These are phyloP conservation scores for Conticribra weissflogii DNA, from an alignment of 108 stramenopile genomes.

Conservation along the genomic window DNA sequence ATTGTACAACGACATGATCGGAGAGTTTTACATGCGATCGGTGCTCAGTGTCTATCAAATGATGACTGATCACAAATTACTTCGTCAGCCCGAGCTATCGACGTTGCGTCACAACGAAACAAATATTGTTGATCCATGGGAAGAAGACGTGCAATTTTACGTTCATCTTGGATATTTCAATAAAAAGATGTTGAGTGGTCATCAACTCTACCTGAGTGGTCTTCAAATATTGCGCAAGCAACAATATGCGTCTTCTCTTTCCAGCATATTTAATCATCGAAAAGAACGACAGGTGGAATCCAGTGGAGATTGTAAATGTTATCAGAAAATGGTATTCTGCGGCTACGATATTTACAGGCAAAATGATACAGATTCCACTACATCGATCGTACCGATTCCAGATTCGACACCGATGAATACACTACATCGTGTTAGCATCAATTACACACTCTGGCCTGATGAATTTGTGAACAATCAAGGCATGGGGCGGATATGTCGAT, in stretches of 20 bases:
- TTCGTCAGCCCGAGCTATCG: not conserved
- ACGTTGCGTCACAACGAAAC: not conserved
- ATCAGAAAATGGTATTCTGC: constrained; percentile 51
- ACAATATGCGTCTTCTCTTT: constrained; percentile 24
- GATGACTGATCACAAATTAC: constrained; percentile 13
- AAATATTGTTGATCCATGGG: constrained; percentile 27
- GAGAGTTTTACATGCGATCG: constrained; percentile 56
- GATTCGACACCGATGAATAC: too few relatives aligned
- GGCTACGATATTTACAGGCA: constrained; percentile 47
- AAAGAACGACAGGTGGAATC: not conserved
- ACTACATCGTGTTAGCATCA: too few relatives aligned
- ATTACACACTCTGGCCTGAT: too few relatives aligned
- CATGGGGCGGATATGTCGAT: too few relatives aligned
- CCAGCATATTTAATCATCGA: constrained; percentile 30
- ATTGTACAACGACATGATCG: constrained; percentile 58
- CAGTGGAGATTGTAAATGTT: constrained; percentile 42
- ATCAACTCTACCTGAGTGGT: constrained; percentile 41
- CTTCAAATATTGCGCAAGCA: constrained; percentile 36
- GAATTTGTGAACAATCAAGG: too few relatives aligned
- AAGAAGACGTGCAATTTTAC: constrained; percentile 47
- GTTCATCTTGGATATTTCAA: constrained; percentile 33
- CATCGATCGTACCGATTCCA: too few relatives aligned
- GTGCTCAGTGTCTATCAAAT: constrained; percentile 23
- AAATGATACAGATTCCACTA: constrained; percentile 23
- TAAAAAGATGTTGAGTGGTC: constrained; percentile 38